Evolutionary conservation across 2,329 filamentous ascomycete species (phyloP).

Genomic region (Sporothrix inflata): DNA sequence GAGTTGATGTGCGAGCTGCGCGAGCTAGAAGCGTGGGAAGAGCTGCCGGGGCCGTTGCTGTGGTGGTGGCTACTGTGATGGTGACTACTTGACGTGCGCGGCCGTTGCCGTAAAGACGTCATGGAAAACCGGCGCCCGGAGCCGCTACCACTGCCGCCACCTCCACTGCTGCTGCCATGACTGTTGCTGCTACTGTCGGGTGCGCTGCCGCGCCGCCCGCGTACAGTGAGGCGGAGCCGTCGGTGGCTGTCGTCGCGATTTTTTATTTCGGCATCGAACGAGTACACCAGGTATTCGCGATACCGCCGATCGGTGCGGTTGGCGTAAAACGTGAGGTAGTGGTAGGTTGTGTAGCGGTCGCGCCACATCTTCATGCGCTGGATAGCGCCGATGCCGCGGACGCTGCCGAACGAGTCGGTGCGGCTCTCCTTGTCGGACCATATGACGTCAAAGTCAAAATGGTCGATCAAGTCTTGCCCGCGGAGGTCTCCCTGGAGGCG

Average conservation of each 20-base stretch:
- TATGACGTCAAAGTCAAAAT: conserved; percentile 56
- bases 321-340: conserved; percentile 53
- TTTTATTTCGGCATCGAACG: conserved; percentile 53
- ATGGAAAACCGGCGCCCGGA: conserved; percentile 48
- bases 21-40: conserved; percentile 26
- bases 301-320: conserved; percentile 49
- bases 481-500: conserved; percentile 56
- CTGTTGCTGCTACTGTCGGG: conserved; percentile 39
- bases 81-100: conserved; percentile 34
- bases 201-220: conserved; percentile 47
- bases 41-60: conserved; percentile 36
- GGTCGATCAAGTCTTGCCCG: conserved; percentile 52
- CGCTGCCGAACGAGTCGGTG: conserved; percentile 54
- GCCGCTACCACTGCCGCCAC: conserved; percentile 8
- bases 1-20: conserved; percentile 31
- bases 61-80: conserved; percentile 3
- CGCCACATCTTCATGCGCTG: conserved; percentile 58
- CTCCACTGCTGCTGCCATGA: conserved; percentile 33
- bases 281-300: conserved; percentile 53
- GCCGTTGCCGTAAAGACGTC: conserved; percentile 47
- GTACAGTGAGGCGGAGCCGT: conserved; percentile 49
- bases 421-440: conserved; percentile 56
- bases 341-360: conserved; percentile 52
- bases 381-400: conserved; percentile 55
- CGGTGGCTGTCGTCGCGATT: conserved; percentile 51